These are phyloP conservation scores for Fusarium tupiense DNA, from an alignment of 2,329 filamentous ascomycete species.

Conservation along the genomic window DNA sequence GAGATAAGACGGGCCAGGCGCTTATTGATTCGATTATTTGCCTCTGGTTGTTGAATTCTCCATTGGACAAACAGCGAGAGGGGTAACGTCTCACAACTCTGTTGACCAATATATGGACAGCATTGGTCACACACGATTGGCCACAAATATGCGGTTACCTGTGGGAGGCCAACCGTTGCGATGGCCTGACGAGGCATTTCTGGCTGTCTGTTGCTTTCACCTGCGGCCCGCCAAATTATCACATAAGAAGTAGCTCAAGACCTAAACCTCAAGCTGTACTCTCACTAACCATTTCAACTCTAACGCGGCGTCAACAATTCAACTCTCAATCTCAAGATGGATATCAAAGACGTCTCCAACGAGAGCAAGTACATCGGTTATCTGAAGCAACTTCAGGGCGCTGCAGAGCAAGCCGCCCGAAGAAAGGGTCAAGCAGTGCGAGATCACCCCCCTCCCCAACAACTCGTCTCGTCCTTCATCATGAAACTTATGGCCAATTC, in stretches of 20 bases:
- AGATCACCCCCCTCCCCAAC: background rate
- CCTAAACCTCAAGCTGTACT: background rate
- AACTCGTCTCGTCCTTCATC: background rate
- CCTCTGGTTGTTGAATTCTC: background rate
- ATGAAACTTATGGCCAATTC: background rate
- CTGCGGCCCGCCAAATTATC: background rate
- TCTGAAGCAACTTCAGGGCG: background rate
- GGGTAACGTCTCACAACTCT: background rate
- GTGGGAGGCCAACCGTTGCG: background rate
- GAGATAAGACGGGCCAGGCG: background rate
- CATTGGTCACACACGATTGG: background rate
- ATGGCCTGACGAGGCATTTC: background rate
- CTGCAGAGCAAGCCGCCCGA: background rate
- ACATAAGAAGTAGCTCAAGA: background rate
- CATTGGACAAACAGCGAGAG: background rate
- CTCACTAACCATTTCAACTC: background rate
- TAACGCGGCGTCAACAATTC: background rate
- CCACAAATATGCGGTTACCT: background rate
- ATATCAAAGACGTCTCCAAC: conserved; percentile 1
- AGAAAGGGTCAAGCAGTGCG: background rate
- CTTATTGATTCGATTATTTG: background rate
- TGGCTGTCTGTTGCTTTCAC: background rate
- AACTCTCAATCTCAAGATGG: background rate
- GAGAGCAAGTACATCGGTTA: background rate
- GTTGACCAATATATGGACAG: background rate